phyloP scores from a whole-genome alignment of 148 eudicot species.

The Rhododendron griersonianum region DNA sequence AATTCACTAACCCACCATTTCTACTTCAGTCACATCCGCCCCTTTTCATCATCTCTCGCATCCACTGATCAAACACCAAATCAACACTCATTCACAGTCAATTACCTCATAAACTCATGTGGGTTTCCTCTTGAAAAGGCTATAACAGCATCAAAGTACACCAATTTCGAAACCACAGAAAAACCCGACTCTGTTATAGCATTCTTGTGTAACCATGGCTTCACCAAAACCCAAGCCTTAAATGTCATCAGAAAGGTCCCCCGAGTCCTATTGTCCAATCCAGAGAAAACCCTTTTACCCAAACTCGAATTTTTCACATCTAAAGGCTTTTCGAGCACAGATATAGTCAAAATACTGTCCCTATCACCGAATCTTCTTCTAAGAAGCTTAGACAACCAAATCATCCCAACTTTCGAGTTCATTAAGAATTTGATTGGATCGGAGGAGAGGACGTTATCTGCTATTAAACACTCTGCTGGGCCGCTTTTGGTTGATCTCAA shows the following conservation, averaged over 20 bases:
- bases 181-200: background rate
- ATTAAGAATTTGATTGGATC: background rate
- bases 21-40: background rate
- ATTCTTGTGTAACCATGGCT: background rate
- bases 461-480: background rate
- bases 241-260: background rate
- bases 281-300: background rate
- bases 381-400: conserved; percentile 3
- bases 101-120: background rate
- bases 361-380: background rate
- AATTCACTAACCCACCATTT: background rate
- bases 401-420: background rate
- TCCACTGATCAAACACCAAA: background rate
- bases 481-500: background rate
- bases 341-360: background rate
- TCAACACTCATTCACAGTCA: background rate
- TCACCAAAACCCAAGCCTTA: background rate
- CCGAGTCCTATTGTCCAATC: background rate
- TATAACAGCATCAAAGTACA: background rate
- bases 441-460: background rate
- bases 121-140: background rate
- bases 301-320: background rate
- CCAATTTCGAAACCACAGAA: background rate
- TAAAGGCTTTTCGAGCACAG: background rate
- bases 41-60: background rate